Evolutionary conservation across 495 filamentous ascomycete species (phyloP).

Genomic region (Cairneyella variabilis): DNA sequence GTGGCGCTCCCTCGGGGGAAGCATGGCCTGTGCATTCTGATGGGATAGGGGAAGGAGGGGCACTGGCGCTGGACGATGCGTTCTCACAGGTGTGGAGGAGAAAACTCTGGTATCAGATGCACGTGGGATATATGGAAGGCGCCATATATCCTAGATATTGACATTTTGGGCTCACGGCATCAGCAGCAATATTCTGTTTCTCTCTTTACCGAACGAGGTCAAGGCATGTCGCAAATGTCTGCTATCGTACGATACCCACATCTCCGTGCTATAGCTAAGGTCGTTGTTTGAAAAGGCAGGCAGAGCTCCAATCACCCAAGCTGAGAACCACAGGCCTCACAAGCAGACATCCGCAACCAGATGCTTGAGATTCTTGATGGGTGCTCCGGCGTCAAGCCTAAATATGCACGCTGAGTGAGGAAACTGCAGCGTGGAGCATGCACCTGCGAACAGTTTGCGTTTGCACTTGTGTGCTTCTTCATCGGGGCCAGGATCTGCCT

Average conservation of each 20-base stretch:
- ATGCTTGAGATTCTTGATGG: not conserved
- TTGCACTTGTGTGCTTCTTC: no score
- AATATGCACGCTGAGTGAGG: conserved; percentile 10
- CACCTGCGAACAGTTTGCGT: no score
- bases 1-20: conserved; percentile 1
- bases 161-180: no score
- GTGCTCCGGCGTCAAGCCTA: conserved; percentile 13
- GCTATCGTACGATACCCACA: conserved; percentile 17
- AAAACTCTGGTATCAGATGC: conserved; percentile 11
- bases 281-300: not conserved
- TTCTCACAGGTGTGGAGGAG: conserved; percentile 4
- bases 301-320: conserved; percentile 2
- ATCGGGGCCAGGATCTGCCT: no score
- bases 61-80: no score
- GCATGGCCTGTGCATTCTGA: conserved; percentile 7
- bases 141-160: no score
- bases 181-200: no score
- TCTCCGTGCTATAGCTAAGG: conserved; percentile 11
- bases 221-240: not conserved
- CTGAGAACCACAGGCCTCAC: not conserved
- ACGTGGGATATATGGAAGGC: no score
- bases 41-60: not conserved
- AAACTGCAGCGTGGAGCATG: not conserved
- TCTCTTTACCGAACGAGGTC: no score
- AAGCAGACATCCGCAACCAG: not conserved